Evolutionary conservation across 2,329 filamentous ascomycete genomes (phyloP).

Genomic region (Hypoxylon sp.): DNA sequence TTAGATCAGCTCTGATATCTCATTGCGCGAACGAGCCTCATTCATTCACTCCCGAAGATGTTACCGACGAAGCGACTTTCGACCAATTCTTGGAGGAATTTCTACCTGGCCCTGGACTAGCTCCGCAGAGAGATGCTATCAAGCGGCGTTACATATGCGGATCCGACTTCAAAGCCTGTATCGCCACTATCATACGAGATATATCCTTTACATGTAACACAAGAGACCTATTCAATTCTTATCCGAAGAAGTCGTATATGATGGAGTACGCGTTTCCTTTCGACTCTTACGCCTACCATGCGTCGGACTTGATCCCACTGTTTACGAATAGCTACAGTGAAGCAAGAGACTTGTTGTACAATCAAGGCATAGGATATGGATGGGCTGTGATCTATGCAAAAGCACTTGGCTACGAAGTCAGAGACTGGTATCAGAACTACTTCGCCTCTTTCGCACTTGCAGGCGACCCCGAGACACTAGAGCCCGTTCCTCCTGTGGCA

Average conservation of each 20-base stretch:
- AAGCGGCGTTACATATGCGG: neutral
- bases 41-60: neutral
- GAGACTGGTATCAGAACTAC: neutral
- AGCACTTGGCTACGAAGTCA: neutral
- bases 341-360: neutral
- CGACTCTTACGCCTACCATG: neutral
- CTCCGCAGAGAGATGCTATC: neutral
- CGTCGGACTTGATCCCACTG: neutral
- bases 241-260: slow-evolving; percentile 2
- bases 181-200: neutral
- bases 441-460: neutral
- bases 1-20: slow-evolving; percentile 53
- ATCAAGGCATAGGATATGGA: neutral
- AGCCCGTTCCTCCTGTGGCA: neutral
- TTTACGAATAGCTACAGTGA: neutral
- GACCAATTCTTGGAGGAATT: neutral
- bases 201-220: neutral
- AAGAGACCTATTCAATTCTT: slow-evolving; percentile 2
- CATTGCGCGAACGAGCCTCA: slow-evolving; percentile 55
- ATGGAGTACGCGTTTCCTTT: neutral
- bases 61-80: neutral
- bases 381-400: neutral
- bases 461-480: neutral
- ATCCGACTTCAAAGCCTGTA: neutral
- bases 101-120: neutral